These are phyloP conservation scores for Diaporthe capsici DNA, from an alignment of 2,329 filamentous ascomycete species.

Conservation along the genomic window DNA sequence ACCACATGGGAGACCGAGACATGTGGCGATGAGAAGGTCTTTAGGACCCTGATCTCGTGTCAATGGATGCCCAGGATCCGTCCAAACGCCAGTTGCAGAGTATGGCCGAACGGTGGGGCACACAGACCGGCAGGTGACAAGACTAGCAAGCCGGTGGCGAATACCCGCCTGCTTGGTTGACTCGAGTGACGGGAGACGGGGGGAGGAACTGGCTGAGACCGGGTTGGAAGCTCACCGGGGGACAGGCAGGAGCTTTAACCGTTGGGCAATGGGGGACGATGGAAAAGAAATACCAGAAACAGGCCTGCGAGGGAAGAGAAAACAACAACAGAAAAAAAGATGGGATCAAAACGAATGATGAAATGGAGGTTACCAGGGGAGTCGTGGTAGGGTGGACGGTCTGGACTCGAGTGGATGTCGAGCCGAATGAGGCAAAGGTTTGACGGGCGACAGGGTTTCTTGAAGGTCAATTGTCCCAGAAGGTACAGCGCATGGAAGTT, in stretches of 20 bases:
- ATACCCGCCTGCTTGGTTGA: constrained; percentile 36
- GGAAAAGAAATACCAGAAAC: constrained; percentile 29
- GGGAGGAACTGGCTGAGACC: constrained; percentile 35
- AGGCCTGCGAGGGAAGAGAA: constrained; percentile 31
- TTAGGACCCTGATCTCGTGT: constrained; percentile 43
- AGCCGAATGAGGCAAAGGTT: constrained; percentile 36
- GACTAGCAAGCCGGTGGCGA: constrained; percentile 43
- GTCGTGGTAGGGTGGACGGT: constrained; percentile 33
- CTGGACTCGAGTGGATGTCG: constrained; percentile 36
- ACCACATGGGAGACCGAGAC: constrained; percentile 41
- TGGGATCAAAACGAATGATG: constrained; percentile 40
- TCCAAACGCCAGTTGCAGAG: constrained; percentile 40
- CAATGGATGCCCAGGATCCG: constrained; percentile 39
- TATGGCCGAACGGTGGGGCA: constrained; percentile 43
- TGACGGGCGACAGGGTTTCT: constrained; percentile 34
- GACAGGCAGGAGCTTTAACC: constrained; percentile 27
- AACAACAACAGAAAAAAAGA: constrained; percentile 34
- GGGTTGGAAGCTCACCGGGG: constrained; percentile 37
- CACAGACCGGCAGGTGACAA: constrained; percentile 39
- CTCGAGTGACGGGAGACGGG: constrained; percentile 28
- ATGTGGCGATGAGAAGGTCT: constrained; percentile 42
- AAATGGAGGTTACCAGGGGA: constrained; percentile 34
- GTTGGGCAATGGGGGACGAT: background rate
- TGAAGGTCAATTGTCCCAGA: constrained; percentile 33
- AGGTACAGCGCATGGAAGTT: constrained; percentile 39